These are phyloP conservation scores for Sordariomycetes sp. DNA, from an alignment of 2,329 filamentous ascomycete species.

Conservation along the genomic window DNA sequence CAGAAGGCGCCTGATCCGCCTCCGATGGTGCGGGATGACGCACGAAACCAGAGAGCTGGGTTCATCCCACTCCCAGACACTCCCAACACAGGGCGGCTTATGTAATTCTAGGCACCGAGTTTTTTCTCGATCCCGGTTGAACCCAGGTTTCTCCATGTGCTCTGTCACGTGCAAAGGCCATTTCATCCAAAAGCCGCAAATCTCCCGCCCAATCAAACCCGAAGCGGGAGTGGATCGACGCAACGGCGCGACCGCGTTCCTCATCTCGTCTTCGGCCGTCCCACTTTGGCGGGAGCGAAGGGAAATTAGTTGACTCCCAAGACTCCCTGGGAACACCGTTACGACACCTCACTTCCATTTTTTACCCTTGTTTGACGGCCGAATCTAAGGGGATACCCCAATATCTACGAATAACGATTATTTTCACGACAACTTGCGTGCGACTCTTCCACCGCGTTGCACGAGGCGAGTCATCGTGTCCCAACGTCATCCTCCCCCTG, in stretches of 20 bases:
- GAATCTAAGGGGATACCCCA: not conserved
- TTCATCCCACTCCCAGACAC: not conserved
- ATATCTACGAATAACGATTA: not conserved
- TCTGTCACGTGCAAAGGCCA: not conserved
- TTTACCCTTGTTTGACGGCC: not conserved
- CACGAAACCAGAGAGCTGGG: not conserved
- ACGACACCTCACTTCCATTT: not conserved
- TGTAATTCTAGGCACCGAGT: not conserved
- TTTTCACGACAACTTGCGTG: not conserved
- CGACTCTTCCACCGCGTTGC: not conserved
- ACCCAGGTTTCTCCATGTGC: not conserved
- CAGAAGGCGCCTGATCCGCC: not conserved
- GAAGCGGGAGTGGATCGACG: not conserved
- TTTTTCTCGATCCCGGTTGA: not conserved
- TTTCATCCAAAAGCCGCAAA: not conserved
- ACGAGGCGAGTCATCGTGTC: not conserved
- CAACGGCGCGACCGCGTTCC: slow-evolving; percentile 4
- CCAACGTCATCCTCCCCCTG: not conserved
- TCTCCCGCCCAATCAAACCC: slow-evolving; percentile 5
- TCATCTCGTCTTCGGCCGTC: slow-evolving; percentile 1
- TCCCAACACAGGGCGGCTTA: not conserved
- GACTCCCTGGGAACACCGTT: not conserved
- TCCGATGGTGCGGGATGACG: not conserved
- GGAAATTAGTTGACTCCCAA: slow-evolving; percentile 4
- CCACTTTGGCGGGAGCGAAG: slow-evolving; percentile 1